Base-by-base conservation (phyloP, 2,329 filamentous ascomycete genomes). In the Alternaria arborescens region DNA sequence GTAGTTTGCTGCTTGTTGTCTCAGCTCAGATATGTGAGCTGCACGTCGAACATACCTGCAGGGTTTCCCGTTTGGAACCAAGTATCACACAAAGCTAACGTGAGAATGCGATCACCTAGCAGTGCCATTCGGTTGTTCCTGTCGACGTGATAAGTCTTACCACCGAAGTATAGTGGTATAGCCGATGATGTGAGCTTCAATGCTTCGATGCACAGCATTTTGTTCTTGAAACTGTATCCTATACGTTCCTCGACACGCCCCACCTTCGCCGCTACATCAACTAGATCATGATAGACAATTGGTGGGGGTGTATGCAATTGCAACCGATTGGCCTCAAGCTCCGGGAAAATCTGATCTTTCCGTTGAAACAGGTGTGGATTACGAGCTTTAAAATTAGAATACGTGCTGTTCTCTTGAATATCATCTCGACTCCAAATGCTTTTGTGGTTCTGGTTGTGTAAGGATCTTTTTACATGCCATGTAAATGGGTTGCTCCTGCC, bases 151-250 rank as follows among this genome's bases (percentile, higher is more conserved):
- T 55, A 41, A 8, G 57, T 30, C 7, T 38, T 42, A 4, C 68
- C 69, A n/a, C 65, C 50, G 40, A 63, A 69, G 32, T 66, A 66
- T 5, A 71, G 51, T 10, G 66, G 62, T n/a, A 11, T 24, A 16
- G 14, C 7, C 6, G 6, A 36, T n/a, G 50, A 36, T 11, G 58
- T 63, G 7, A 41, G 22, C 42, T 72, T 71, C 18, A 72, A 57
- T n/a, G 67, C 69, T 53, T 67, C 57, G 26, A 71, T 57, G 48
- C 67, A 65, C 2, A 59, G 42, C 47, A 67, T 50, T 44, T 61
- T 71, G 55, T 72, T 51, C 26, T 59, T 64, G 62, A 72, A 72
- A 1, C n/a, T 65, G 28, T 72, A 71, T 10, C 67, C 61, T 22
- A 71, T 57, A 16, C 36, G 52, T 10, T 24, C 54, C 44, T 71